Evolutionary conservation across 2,329 filamentous ascomycete genomes (phyloP), one percentile per base, ranked within the genome.

Genomic region (Aspergillus versicolor): DNA sequence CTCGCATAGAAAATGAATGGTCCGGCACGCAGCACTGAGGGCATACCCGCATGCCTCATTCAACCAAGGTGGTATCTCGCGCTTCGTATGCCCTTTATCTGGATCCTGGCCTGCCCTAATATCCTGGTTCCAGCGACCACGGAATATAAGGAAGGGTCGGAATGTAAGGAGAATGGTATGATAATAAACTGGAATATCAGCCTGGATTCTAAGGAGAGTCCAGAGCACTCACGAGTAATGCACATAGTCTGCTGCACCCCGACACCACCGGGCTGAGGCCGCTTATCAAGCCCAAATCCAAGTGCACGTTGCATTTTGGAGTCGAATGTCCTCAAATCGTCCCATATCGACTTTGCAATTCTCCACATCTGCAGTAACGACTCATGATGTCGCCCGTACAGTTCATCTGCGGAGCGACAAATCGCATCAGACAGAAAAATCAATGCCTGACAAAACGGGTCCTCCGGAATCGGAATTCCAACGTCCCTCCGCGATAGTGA

Each of bases 41-140:
- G 74, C 75, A 48, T 76, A 70, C 40, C 76, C 73, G 37, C 77
- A 79, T 9, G 77, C 77, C 34, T 72, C 76, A 30, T 79, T 75
- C 1, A 79, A 67, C 77, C 77, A 79, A 11, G 64, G 52, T 11
- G 72, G 72, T 1, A 67, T 67, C 32, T 68, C 65, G 3, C 61
- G 63, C 56, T 65, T 67, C 4, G 53, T 37, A 3, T 30, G 30
- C 19, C 40, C 53, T 5, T 19, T 41, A 13, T 21, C 45, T n/a
- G 56, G 15, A 37, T 37, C 13, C 5, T 24, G 3, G 59, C 55
- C 2, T 57, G 61, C 55, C 64, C 65, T 13, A 56, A 57, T 63
- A 34, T 76, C 72, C 8, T 72, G 68, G 48, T 70, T 73, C 61
- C 76, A 67, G 55, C 77, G 76, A 4, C 76, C 76, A 17, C 77